Percentiles rank a stretch among this genome's conserved stretches.
These are phyloP conservation scores for Monosporozyma aerobia DNA, from an alignment of 805 yeast species.

Conservation along the genomic window DNA sequence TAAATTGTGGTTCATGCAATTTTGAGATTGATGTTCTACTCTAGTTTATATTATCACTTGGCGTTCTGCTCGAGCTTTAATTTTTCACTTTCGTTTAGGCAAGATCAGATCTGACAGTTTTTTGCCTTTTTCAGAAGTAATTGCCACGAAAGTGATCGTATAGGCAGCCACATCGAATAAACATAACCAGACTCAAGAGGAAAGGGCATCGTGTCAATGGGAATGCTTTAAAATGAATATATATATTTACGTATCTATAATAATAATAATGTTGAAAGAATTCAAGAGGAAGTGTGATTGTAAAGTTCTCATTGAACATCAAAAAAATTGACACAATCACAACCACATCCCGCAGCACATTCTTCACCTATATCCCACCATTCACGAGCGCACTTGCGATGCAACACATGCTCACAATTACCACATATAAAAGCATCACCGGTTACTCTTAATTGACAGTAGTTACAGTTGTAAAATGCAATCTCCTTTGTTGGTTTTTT, in stretches of 20 bases:
- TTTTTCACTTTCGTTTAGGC: background rate
- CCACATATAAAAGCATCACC: constrained; percentile 60
- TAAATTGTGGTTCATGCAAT: background rate
- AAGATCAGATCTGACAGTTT: background rate
- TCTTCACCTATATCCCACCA: constrained; percentile 64
- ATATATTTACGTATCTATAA: background rate
- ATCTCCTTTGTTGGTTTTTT: constrained; percentile 2
- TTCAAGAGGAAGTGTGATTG: too few relatives aligned
- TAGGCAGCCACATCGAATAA: background rate
- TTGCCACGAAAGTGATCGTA: background rate
- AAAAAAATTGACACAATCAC: constrained; percentile 43
- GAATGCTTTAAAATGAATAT: background rate
- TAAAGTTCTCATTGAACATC: constrained; percentile 8
- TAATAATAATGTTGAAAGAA: background rate
- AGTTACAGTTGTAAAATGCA: constrained; percentile 42
- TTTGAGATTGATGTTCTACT: background rate
- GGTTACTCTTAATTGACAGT: constrained; percentile 52
- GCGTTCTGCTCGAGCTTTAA: background rate
- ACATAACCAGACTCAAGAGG: background rate
- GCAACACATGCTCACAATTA: constrained; percentile 70
- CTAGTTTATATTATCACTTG: background rate
- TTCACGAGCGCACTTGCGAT: constrained; percentile 62
- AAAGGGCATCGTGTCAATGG: background rate
- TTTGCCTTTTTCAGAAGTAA: background rate
- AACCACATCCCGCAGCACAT: constrained; percentile 85